A percentile compares a stretch with the other conserved stretches of the same genome.
phyloP scores from a whole-genome alignment of 1,284 basidiomycete genomes.

The Thelephora terrestris region DNA sequence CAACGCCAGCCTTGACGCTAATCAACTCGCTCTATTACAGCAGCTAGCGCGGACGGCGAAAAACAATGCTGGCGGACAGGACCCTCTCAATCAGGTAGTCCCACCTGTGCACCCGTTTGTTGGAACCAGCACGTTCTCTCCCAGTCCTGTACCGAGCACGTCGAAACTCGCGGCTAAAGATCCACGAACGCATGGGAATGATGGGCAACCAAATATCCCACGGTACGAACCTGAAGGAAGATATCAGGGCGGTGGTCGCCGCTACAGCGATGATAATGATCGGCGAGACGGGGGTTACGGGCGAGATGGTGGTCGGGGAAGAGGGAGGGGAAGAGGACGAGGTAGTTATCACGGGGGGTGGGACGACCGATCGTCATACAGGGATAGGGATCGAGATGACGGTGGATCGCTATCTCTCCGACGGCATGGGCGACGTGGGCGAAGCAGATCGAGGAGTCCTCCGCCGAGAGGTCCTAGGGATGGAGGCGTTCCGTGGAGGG shows the following conservation, averaged over 20 bases:
- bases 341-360: constrained; percentile 35
- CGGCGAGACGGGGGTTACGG: constrained; percentile 32
- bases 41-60: constrained; percentile 58
- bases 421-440: constrained; percentile 35
- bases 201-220: no score
- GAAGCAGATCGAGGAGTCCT: constrained; percentile 27
- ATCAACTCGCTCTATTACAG: constrained; percentile 60
- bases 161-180: constrained; percentile 22
- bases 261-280: constrained; percentile 31
- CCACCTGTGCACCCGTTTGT: constrained; percentile 6
- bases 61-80: constrained; percentile 10
- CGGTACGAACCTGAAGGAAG: no score
- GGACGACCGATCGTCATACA: constrained; percentile 32
- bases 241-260: neutral
- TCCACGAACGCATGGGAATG: no score
- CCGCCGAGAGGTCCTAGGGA: constrained; percentile 37
- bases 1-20: constrained; percentile 34
- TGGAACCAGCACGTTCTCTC: no score
- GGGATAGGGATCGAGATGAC: constrained; percentile 31
- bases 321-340: constrained; percentile 28
- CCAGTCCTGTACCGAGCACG: constrained; percentile 16
- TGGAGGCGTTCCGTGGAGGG: constrained; percentile 26
- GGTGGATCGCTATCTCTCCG: constrained; percentile 28
- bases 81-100: constrained; percentile 20
- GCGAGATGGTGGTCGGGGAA: constrained; percentile 25